Evolutionary conservation across 139 green algal genomes (phyloP), one percentile per base, ranked within the genome.

Genomic region (Zygnema cylindricum): DNA sequence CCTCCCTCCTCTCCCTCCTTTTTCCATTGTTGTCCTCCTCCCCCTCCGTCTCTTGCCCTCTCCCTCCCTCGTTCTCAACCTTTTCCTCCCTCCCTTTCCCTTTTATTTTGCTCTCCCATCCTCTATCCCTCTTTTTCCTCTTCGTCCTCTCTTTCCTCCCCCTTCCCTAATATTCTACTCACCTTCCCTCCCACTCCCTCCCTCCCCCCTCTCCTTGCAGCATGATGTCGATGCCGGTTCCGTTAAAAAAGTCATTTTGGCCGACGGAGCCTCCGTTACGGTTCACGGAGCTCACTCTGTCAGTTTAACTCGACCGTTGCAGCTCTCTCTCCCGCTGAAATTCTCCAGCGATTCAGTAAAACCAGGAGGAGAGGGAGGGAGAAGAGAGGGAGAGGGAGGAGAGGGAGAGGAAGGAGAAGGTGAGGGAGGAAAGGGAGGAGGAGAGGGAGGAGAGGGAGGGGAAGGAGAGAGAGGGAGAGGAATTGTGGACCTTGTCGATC

Each of bases 171-270:
- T 36, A 36, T 55, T 81, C 25, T 38, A 81, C 30, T 36, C 71
- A 16, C n/a, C n/a, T n/a, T n/a, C n/a, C n/a, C n/a, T n/a, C n/a
- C n/a, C n/a, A n/a, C n/a, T n/a, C n/a, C n/a, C 16, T 38, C 16
- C 71, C 71, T 81, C 36, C 7, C 71, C 16, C 71, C 43, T 21
- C 25, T 21, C 71, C 43, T 36, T 81, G 71, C 71, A 81, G 78
- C 78, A 85, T 76, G 78, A 85, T n/a, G 78, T 85, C 54, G 78
- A 85, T 85, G 78, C 78, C 33, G 78, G 78, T n/a, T 54, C 71
- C 3, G 35, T 85, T n/a, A 85, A 76, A 55, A 85, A 85, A 55
- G 78, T 85, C n/a, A 23, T 85, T 2, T 55, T 85, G 33, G 78
- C 78, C 25, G 43, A 76, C 43, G 78, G 78, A 33, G 78, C 78